A percentile compares a stretch with the other conserved stretches of the same genome.
These are phyloP conservation scores for Aspergillus taichungensis DNA, from an alignment of 495 filamentous ascomycete species.

Conservation along the genomic window DNA sequence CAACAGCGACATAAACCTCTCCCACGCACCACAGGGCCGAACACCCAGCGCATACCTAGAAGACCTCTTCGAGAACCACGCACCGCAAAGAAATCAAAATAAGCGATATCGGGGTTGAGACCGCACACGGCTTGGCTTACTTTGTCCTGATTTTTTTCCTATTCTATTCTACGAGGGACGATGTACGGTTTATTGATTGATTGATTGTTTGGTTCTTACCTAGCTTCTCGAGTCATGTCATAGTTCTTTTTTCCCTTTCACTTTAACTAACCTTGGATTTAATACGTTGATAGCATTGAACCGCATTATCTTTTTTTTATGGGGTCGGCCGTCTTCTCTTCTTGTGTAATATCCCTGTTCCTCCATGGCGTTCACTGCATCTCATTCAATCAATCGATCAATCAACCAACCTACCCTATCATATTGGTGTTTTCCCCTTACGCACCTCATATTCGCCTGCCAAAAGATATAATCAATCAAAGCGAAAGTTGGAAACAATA, in stretches of 20 bases:
- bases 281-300: too few species aligned
- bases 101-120: conserved; percentile 1
- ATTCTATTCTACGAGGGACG: background rate
- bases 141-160: background rate
- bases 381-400: too few species aligned
- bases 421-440: too few species aligned
- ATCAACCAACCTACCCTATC: too few species aligned
- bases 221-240: background rate
- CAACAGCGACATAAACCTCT: conserved; percentile 61
- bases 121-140: background rate
- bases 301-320: too few species aligned
- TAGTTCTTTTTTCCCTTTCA: background rate
- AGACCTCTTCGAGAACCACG: conserved; percentile 74
- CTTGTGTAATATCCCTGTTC: too few species aligned
- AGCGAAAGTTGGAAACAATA: too few species aligned
- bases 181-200: background rate
- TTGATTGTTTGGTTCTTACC: background rate
- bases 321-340: too few species aligned
- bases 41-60: conserved; percentile 91
- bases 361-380: too few species aligned
- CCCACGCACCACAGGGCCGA: conserved; percentile 55
- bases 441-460: too few species aligned
- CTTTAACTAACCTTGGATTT: too few species aligned
- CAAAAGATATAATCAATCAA: too few species aligned
- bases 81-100: conserved; percentile 9